phyloP scores from a whole-genome alignment of 768 basidiomycete genomes.

The Chiua virens region DNA sequence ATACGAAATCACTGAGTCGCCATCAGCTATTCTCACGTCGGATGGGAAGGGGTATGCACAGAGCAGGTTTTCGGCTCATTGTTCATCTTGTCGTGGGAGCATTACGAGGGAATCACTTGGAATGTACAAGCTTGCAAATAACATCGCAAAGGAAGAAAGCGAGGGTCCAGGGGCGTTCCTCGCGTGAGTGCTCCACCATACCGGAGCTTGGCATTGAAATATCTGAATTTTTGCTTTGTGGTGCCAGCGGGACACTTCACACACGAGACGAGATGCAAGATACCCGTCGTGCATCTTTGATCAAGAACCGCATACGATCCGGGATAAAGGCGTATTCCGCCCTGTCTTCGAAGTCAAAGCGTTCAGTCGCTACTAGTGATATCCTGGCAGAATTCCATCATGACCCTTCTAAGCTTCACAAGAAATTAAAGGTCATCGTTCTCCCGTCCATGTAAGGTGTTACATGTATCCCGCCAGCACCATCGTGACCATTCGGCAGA shows the following conservation, averaged over 20 bases:
- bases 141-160: constrained; percentile 25
- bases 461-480: neutral
- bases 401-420: constrained; percentile 6
- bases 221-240: neutral
- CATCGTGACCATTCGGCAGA: constrained; percentile 17
- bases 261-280: constrained; percentile 23
- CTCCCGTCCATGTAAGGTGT: constrained; percentile 20
- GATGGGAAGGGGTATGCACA: constrained; percentile 50
- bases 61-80: constrained; percentile 35
- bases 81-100: constrained; percentile 33
- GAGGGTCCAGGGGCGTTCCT: constrained; percentile 19
- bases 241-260: constrained; percentile 34
- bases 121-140: constrained; percentile 38
- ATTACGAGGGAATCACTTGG: constrained; percentile 44
- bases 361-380: neutral
- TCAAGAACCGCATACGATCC: constrained; percentile 18
- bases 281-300: constrained; percentile 15
- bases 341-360: neutral
- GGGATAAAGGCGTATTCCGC: neutral
- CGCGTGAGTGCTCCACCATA: constrained; percentile 24
- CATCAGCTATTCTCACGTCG: constrained; percentile 38
- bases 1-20: neutral
- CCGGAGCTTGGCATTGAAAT: neutral
- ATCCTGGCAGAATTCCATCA: constrained; percentile 11
- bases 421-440: constrained; percentile 1